Conservation (phyloP, 2,329 filamentous ascomycete genomes). For the Volutella citrinella region DNA sequence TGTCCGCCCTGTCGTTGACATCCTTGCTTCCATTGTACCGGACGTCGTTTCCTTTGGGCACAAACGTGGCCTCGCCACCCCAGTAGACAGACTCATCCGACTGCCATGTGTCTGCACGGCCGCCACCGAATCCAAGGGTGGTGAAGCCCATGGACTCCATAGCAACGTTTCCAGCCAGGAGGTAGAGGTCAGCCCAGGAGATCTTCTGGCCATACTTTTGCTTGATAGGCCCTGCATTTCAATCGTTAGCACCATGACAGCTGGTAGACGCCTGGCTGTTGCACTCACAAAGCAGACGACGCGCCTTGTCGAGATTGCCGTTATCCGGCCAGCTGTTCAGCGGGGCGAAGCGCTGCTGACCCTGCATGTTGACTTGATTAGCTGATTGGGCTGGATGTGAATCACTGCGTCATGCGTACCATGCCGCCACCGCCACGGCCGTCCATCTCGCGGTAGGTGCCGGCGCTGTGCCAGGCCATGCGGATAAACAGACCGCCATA, state of each 20-base stretch:
- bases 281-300: slow-evolving; percentile 62
- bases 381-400: not conserved
- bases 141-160: slow-evolving; percentile 74
- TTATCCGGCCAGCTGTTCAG: slow-evolving; percentile 83
- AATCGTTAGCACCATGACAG: no score
- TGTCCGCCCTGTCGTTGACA: slow-evolving; percentile 49
- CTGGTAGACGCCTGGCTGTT: no score
- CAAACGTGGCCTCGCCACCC: slow-evolving; percentile 72
- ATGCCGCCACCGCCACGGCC: slow-evolving; percentile 72
- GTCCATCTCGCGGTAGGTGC: slow-evolving; percentile 73
- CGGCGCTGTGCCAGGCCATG: slow-evolving; percentile 78
- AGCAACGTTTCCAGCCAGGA: slow-evolving; percentile 73
- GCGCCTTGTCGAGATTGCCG: slow-evolving; percentile 74
- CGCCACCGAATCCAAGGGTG: slow-evolving; percentile 71
- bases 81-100: slow-evolving; percentile 75
- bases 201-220: slow-evolving; percentile 82
- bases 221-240: slow-evolving; percentile 62
- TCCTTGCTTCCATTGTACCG: slow-evolving; percentile 60
- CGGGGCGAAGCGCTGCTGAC: slow-evolving; percentile 76
- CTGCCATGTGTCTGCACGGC: slow-evolving; percentile 71
- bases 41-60: slow-evolving; percentile 62
- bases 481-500: slow-evolving; percentile 79
- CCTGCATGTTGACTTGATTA: slow-evolving; percentile 29
- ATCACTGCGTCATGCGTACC: slow-evolving; percentile 26
- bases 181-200: slow-evolving; percentile 72